Base-by-base conservation (phyloP, 257 asterid genomes). In the Knoxia roxburghii region DNA sequence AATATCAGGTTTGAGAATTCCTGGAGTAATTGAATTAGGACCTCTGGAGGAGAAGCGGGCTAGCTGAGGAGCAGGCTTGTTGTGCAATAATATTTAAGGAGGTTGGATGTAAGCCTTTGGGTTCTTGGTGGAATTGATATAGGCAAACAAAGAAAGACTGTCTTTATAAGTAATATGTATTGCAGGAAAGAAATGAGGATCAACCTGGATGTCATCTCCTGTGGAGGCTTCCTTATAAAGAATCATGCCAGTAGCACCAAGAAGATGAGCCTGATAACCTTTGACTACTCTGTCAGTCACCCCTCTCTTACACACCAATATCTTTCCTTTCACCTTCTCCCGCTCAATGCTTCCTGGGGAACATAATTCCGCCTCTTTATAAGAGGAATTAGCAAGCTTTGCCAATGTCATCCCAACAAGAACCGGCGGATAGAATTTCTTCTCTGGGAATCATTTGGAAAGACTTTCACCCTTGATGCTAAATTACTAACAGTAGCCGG, bases 1-100 rank as follows among this genome's bases (percentile, higher is more conserved):
- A n/a, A 88, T 56, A 75, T 88, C 96, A 15, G 96, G 96, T 94
- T 91, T 87, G 68, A 91, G 90, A 64, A 91, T 82, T 54, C 76
- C 76, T 0, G 84, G 94, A 8, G 83, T 81, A 9, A 87, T 9
- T 0, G 0, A 0, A 72, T 80, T 85, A 0, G 98, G 96, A 3
- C 96, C 96, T 63, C 86, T 78, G 7, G 96, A 87, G 5, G 98
- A 89, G 81, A 91, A 91, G 20, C 41, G 0, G 0, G 95, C 92
- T 81, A 91, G 72, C 27, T 49, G 15, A 1, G 98, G 96, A 73
- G 95, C 78, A 3, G 91, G 95, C 67, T 73, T 83, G 2, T 3
- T 12, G 24, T 46, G 50, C 15, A 76, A 0, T 6, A n/a, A 0
- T 1, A 76, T 72, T 61, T 20, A 41, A 0, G 95, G 82, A 10